Base-by-base conservation (phyloP, 495 filamentous ascomycete species). In the Aspergillus mulundensis region DNA sequence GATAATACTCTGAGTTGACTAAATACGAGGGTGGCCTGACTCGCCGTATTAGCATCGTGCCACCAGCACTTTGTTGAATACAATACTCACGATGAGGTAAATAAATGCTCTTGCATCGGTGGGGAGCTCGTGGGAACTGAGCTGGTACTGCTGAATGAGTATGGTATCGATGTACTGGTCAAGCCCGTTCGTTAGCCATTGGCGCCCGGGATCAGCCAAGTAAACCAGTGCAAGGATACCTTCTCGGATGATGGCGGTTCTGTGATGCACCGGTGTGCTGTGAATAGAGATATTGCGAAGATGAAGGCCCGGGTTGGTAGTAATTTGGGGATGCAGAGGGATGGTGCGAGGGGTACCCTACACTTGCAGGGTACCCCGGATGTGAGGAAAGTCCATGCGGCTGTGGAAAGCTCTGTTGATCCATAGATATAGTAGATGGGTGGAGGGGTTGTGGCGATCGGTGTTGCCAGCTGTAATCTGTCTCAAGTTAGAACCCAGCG, bases 1-100 rank as follows among this genome's bases (percentile, higher is more conserved):
- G 55, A 34, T 71, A 68, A 48, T 69, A 71, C 21, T 65, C 62
- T 36, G 62, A 54, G 23, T 67, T 67, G n/a, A 67, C 30, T 5
- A 65, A 38, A 41, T 68, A 68, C 16, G 62, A 59, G 2, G 65
- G 52, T 12, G 65, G 53, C 3, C 65, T 68, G 19, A 6, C 0
- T 5, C 7, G 4, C 14, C 28, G 12, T 11, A 45, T 61, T 28
- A 66, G 49, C 19, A 1, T 49, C 23, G 21, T 42, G 18, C 40
- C 15, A 14, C 15, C 7, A 1, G 8, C n/a, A 25, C 6, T 10
- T 11, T 15, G 16, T 21, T 14, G 32, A 18, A 2, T n/a, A 2
- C 25, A 11, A 11, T 38, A 47, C 62, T 59, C 28, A 63, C 62
- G 60, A 54, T 15, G 60, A 56, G 1, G 59, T 34, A 19, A 63